phyloP scores from a whole-genome alignment of 208 protist genomes.

The Crithidia fasciculata region DNA sequence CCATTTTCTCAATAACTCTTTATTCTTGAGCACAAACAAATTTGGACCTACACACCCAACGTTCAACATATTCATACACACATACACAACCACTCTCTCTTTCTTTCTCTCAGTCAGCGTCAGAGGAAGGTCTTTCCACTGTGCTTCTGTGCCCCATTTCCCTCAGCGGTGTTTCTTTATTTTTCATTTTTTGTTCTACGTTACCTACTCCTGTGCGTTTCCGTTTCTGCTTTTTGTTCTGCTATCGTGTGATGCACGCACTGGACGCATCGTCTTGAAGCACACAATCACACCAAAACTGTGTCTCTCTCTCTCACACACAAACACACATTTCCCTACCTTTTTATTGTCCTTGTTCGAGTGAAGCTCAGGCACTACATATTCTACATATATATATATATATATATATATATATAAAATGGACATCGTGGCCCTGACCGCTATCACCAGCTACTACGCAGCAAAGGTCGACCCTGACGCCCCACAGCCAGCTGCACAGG shows the following conservation, averaged over 20 bases:
- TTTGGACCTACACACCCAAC: not conserved
- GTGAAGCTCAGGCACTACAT: no score
- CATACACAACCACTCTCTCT: not conserved
- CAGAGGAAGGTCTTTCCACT: not conserved
- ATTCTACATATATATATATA: no score
- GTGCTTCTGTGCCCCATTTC: no score
- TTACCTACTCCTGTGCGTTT: not conserved
- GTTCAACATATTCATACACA: not conserved
- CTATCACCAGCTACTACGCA: slow-evolving; percentile 17
- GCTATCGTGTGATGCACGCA: no score
- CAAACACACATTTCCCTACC: not conserved
- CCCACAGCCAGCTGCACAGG: not conserved
- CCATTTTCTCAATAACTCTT: no score
- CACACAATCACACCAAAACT: no score
- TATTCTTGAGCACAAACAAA: not conserved
- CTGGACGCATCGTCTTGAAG: no score
- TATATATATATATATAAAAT: not conserved
- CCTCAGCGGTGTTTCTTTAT: not conserved
- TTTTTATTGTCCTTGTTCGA: not conserved
- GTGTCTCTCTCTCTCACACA: not conserved
- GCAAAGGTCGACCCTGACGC: slow-evolving; percentile 5
- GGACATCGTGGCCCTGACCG: not conserved
- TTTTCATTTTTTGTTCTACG: not conserved
- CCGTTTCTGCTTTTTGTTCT: no score
- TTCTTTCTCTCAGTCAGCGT: not conserved